Evolutionary conservation across 805 yeast species (phyloP).

Genomic region (Kluyveromyces aestuarii): DNA sequence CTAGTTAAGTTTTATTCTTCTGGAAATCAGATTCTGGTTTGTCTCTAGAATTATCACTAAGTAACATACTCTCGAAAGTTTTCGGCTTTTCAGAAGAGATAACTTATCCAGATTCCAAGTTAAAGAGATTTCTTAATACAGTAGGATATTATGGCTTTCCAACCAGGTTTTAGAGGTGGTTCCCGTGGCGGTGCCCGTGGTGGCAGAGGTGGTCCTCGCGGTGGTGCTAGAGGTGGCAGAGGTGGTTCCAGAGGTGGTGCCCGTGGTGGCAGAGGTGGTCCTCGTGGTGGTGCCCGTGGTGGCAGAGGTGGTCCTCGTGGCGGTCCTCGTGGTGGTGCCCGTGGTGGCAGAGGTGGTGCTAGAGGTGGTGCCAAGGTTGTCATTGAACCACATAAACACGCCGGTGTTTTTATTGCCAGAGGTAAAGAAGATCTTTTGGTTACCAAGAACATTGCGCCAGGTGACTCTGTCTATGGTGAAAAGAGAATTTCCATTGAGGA

Average conservation of each 20-base stretch:
- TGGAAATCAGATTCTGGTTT: not conserved
- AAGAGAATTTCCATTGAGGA: conserved; percentile 92
- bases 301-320: conserved; percentile 48
- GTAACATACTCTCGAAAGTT: not conserved
- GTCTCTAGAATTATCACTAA: not conserved
- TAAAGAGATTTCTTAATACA: not conserved
- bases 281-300: conserved; percentile 48
- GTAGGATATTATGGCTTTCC: conserved; percentile 53
- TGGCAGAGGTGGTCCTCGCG: conserved; percentile 44
- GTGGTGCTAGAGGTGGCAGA: conserved; percentile 47
- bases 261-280: conserved; percentile 40
- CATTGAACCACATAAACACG: conserved; percentile 98
- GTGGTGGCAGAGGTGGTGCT: conserved; percentile 77
- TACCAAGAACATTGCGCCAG: conserved; percentile 95
- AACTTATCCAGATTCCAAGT: not conserved
- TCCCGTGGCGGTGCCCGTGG: conserved; percentile 40
- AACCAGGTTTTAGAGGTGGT: conserved; percentile 60
- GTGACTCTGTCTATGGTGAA: conserved; percentile 98
- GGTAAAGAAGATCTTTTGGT: conserved; percentile 98
- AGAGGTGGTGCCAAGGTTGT: conserved; percentile 91
- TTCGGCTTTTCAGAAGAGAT: not conserved
- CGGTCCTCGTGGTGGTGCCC: conserved; percentile 82
- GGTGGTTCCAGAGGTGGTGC: conserved; percentile 49
- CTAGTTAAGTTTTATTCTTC: not conserved
- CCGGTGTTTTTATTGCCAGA: conserved; percentile 98